Percentiles rank a stretch among this genome's conserved stretches.
Evolutionary conservation across 768 basidiomycete species (phyloP).

Genomic region (Panaeolus cyanescens): DNA sequence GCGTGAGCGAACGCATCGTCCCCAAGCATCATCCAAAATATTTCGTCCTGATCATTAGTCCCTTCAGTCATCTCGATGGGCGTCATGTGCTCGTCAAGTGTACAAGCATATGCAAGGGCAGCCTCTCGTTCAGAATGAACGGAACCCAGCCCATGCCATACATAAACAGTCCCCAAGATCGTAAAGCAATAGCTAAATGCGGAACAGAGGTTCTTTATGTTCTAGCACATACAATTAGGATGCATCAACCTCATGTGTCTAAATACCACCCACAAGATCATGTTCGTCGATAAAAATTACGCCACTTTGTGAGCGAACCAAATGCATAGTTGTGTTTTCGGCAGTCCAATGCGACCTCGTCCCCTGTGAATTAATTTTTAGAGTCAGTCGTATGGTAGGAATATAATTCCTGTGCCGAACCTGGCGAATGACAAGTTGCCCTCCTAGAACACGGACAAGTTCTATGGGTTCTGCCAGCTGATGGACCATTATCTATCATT

Average conservation of each 20-base stretch:
- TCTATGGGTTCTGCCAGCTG: constrained; percentile 69
- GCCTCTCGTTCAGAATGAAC: constrained; percentile 57
- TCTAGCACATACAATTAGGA: constrained; percentile 32
- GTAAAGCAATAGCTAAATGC: constrained; percentile 83
- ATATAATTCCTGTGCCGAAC: constrained; percentile 34
- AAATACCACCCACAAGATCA: constrained; percentile 54
- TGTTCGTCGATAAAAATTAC: constrained; percentile 69
- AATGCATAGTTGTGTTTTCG: constrained; percentile 84
- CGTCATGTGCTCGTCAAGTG: constrained; percentile 39
- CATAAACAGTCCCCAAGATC: constrained; percentile 68
- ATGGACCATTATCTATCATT: constrained; percentile 40
- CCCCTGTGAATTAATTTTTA: constrained; percentile 45
- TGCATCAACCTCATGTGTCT: not conserved
- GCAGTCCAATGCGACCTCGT: constrained; percentile 71
- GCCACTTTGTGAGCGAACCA: constrained; percentile 54
- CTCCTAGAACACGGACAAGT: constrained; percentile 66
- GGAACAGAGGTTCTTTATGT: constrained; percentile 72
- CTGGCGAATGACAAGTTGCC: constrained; percentile 74
- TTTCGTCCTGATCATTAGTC: constrained; percentile 67
- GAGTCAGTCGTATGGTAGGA: not conserved
- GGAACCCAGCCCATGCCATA: constrained; percentile 84
- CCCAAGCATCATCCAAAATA: constrained; percentile 90
- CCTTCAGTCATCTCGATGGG: constrained; percentile 65
- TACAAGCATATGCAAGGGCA: constrained; percentile 60
- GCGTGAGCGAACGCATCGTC: constrained; percentile 75